phyloP scores from a whole-genome alignment of 2,329 filamentous ascomycete genomes.

The Cladosporium sphaerospermum region DNA sequence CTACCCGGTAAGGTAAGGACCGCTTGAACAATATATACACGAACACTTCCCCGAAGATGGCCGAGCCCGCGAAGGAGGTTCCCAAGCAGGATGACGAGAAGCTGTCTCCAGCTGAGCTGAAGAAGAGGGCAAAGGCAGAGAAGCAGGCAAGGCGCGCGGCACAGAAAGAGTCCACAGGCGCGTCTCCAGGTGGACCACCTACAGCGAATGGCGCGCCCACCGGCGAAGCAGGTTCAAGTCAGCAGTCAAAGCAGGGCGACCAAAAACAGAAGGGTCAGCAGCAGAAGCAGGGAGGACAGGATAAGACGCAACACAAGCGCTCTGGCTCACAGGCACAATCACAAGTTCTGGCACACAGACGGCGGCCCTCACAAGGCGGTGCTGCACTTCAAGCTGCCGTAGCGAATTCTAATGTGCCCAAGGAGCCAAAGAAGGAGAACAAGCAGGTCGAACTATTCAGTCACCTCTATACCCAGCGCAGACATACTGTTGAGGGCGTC shows the following conservation, averaged over 20 bases:
- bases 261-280: conserved; percentile 28
- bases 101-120: conserved; percentile 70
- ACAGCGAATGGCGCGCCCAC: conserved; percentile 14
- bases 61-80: conserved; percentile 16
- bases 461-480: conserved; percentile 60
- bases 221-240: conserved; percentile 27
- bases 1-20: too few species aligned
- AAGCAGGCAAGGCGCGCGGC: conserved; percentile 75
- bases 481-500: conserved; percentile 53
- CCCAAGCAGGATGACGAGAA: conserved; percentile 39
- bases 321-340: conserved; percentile 13
- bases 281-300: conserved; percentile 26
- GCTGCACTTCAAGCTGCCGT: conserved; percentile 14
- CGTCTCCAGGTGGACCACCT: conserved; percentile 13
- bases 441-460: conserved; percentile 73
- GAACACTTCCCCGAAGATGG: neutral
- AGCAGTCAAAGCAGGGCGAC: conserved; percentile 19
- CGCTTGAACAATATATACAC: too few species aligned
- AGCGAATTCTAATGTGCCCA: conserved; percentile 7
- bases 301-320: conserved; percentile 16
- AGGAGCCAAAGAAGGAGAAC: conserved; percentile 47
- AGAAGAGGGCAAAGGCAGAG: conserved; percentile 84
- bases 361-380: conserved; percentile 15
- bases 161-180: conserved; percentile 26
- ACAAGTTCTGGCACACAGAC: conserved; percentile 13